Base-by-base conservation (phyloP, 2,329 filamentous ascomycete genomes). In the Talaromyces sp. region DNA sequence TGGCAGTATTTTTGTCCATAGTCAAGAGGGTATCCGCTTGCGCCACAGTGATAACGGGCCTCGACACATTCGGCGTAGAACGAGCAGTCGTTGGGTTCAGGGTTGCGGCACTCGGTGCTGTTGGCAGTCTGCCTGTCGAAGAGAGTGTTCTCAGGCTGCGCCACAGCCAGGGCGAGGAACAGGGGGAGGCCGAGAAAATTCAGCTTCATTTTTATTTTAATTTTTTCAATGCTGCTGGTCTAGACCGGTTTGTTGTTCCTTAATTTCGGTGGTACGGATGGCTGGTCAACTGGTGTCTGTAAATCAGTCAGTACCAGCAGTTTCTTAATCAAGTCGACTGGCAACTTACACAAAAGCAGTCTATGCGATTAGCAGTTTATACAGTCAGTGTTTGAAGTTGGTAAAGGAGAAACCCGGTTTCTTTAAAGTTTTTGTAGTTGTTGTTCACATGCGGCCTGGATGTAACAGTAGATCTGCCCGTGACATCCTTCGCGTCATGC, bases 21-120 rank as follows among this genome's bases (percentile, higher is more conserved):
- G 65, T 67, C 39, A 68, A 73, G 19, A 66, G 74, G 65, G 66
- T 77, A 57, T 68, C 70, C 53, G 65, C 71, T 49, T 66, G 64
- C 32, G 66, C 67, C 33, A 68, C 67, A 63, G 65, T 65, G 33
- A 64, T 65, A 51, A 59, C 63, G 32, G 56, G 64, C 22, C 65
- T 69, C 62, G 49, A 69, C 64, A 60, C 68, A 69, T 54, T 64
- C 44, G 17, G 63, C 27, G 64, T 72, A 72, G 62, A 72, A 72
- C 6, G 60, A 61, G 65, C 70, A 72, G 55, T 57, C 64, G 62
- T 71, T 68, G 36, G 63, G 63, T 19, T 62, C 57, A 1, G 69
- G 68, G 33, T 63, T 54, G 53, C 62, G 61, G 59, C 62, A 70
- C 44, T 62, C 60, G 22, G 54, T 61, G 44, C n/a, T 44, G 59